Conservation (phyloP, 768 basidiomycete species). For the Calocera viscosa region DNA sequence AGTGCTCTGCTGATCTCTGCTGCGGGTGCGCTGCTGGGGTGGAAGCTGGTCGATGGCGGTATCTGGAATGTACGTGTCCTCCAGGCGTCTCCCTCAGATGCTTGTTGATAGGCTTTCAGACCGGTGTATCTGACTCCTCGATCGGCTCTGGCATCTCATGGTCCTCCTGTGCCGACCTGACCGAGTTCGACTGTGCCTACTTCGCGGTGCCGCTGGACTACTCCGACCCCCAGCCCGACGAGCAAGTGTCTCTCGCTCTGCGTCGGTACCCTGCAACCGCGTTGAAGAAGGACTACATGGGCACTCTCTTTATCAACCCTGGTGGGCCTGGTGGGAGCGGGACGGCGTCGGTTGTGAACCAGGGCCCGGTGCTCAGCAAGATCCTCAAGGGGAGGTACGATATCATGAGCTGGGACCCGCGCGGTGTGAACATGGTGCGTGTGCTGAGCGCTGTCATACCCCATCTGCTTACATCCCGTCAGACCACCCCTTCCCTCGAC, state of each 20-base stretch:
- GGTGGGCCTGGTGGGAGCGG: constrained; percentile 19
- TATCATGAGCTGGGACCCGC: constrained; percentile 8
- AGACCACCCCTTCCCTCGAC: not conserved
- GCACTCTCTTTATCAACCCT: constrained; percentile 12
- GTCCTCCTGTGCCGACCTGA: not conserved
- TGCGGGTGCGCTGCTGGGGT: too few species aligned
- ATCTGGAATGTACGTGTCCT: too few species aligned
- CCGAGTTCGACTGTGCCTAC: constrained; percentile 2
- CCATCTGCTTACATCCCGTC: not conserved
- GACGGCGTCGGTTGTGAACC: constrained; percentile 7
- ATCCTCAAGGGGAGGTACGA: constrained; percentile 11
- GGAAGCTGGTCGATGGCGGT: too few species aligned
- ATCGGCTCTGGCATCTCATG: not conserved
- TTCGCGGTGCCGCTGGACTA: not conserved
- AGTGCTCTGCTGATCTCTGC: too few species aligned
- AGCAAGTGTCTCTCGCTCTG: not conserved
- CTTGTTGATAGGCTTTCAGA: too few species aligned
- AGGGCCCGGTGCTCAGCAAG: not conserved
- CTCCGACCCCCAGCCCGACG: not conserved
- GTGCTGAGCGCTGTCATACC: not conserved
- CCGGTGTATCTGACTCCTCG: too few species aligned
- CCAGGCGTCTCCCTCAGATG: too few species aligned
- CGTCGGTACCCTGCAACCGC: not conserved
- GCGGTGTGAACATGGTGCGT: not conserved
- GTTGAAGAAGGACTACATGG: not conserved